Percentiles rank a stretch among this genome's conserved stretches.
Conservation (phyloP, 176 grass and related monocot genomes). For the bread wheat (Triticum aestivum) region DNA sequence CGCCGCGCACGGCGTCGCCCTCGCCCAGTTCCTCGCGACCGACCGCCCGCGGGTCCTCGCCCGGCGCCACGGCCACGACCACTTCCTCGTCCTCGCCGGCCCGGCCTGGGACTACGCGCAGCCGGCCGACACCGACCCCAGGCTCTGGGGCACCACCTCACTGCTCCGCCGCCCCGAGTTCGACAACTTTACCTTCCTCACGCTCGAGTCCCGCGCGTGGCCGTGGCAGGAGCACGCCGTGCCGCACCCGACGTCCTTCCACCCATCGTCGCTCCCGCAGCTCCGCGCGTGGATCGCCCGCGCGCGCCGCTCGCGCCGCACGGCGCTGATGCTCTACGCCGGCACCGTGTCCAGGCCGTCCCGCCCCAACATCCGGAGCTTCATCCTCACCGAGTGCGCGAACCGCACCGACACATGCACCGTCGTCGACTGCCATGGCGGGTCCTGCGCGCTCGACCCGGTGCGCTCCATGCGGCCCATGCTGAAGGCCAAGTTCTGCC, state of each 20-base stretch:
- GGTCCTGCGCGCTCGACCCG: not conserved
- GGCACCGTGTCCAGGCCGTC: not conserved
- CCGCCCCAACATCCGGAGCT: conserved; percentile 8
- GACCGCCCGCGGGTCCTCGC: not conserved
- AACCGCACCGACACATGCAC: conserved; percentile 4
- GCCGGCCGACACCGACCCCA: not conserved
- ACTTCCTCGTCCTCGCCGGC: conserved; percentile 15
- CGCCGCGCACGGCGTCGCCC: not conserved
- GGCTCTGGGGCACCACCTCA: not conserved
- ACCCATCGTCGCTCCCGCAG: not conserved
- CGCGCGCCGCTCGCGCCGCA: not conserved
- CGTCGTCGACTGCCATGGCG: not conserved
- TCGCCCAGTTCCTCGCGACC: not conserved
- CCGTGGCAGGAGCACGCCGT: conserved; percentile 16
- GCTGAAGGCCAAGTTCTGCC: conserved; percentile 9
- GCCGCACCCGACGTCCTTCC: conserved; percentile 21
- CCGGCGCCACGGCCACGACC: not conserved
- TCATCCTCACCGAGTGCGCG: not conserved
- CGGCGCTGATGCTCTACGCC: not conserved
- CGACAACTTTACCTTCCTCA: conserved; percentile 14
- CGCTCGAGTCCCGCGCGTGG: not conserved
- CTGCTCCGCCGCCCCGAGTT: conserved; percentile 6
- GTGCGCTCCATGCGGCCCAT: conserved; percentile 6
- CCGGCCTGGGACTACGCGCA: conserved; percentile 2
- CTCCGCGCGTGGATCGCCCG: not conserved